Evolutionary conservation across 345 rosid species (phyloP).

Genomic region (Camelina laxa): DNA sequence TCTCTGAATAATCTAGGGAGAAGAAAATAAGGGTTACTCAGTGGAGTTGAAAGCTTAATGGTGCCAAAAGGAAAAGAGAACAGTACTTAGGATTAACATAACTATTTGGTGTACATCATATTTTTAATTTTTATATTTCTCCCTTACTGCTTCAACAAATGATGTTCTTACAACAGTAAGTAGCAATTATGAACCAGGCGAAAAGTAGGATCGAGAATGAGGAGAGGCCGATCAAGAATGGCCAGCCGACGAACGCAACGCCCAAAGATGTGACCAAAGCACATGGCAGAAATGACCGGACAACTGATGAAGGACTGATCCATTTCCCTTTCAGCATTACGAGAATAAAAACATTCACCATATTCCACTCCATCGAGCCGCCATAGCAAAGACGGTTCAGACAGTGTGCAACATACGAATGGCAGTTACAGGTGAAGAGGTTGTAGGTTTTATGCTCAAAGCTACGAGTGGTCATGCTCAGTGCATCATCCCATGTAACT

Average conservation of each 20-base stretch:
- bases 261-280: constrained; percentile 64
- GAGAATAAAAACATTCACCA: constrained; percentile 72
- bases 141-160: constrained; percentile 47
- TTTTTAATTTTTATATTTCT: neutral
- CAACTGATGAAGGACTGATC: constrained; percentile 59
- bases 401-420: constrained; percentile 82
- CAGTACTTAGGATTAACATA: constrained; percentile 15
- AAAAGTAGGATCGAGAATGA: constrained; percentile 66
- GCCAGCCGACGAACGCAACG: constrained; percentile 70
- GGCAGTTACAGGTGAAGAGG: constrained; percentile 90
- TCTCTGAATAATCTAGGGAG: neutral
- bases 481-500: constrained; percentile 82
- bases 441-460: constrained; percentile 85
- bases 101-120: constrained; percentile 8
- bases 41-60: neutral
- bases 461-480: constrained; percentile 52
- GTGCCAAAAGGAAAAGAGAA: neutral
- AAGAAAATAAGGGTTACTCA: neutral
- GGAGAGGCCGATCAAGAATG: constrained; percentile 73
- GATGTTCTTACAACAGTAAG: constrained; percentile 63
- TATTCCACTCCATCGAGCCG: constrained; percentile 87
- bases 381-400: constrained; percentile 74
- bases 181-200: constrained; percentile 71
- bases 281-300: constrained; percentile 80
- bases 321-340: constrained; percentile 71